Evolutionary conservation across 1,139 yeast species (phyloP), one percentile per base, ranked within the genome.

Genomic region (Pichia sp.): DNA sequence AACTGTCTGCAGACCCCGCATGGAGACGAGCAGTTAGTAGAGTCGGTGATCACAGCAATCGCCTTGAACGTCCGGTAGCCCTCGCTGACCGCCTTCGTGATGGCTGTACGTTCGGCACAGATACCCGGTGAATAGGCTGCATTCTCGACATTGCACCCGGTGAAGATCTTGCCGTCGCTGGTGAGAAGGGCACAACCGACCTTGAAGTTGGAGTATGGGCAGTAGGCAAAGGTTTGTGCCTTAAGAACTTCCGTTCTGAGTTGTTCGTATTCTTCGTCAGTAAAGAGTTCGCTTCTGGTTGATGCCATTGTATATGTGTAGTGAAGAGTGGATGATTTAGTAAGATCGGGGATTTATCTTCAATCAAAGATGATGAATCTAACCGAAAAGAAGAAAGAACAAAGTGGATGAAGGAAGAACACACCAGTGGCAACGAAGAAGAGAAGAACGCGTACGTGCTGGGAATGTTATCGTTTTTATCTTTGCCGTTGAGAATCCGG

Each of bases 1-100:
- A 86, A 78, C 64, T 93, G 99, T 48, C 99, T 74, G 60, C 99
- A 93, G 38, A 93, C 84, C 3, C 99, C 99, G 65, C 99, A 93
- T 0, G 99, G 99, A 10, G 91, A 75, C 17, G 87, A 82, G 22
- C 83, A 74, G 12, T 73, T 75, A 0, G 68, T 69, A 21, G 77
- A 65, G 59, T 86, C 93, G 30, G 89, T 77, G 4, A 87, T 71
- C 22, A 89, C 82, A 3, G 90, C 96, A 49, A 90, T 75, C 4
- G 85, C 86, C 52, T 68, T 72, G 63, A 82, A 79, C 30, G 57
- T 45, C 10, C 58, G 66, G 58, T 48, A 67, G 66, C 75, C 57
- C n/a, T 48, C 44, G 9, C 59, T 56, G 6, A 83, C 75, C 0
- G 95, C 91, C 48, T 78, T 78, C 20, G 80, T 75, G 3, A 88